These are phyloP conservation scores for Penicillium occitanis DNA, from an alignment of 2,329 filamentous ascomycete genomes.

Conservation along the genomic window DNA sequence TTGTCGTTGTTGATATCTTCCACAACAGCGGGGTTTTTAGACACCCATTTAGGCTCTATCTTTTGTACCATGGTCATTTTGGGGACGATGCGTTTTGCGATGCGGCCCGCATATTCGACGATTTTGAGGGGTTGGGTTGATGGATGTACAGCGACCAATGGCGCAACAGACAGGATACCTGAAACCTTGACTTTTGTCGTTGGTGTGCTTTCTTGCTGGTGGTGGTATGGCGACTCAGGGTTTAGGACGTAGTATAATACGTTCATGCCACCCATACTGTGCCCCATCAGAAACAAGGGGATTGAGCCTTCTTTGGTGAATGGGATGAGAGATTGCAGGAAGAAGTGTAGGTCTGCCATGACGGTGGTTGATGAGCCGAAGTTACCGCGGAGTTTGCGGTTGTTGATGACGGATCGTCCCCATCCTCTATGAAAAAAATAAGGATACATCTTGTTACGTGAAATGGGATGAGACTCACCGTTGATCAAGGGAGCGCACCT, in stretches of 20 bases:
- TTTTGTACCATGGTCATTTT: slow-evolving; percentile 18
- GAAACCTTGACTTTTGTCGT: slow-evolving; percentile 10
- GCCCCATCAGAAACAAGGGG: slow-evolving; percentile 77
- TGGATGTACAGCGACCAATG: slow-evolving; percentile 75
- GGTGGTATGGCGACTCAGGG: slow-evolving; percentile 30
- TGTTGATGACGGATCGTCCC: slow-evolving; percentile 67
- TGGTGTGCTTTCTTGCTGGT: slow-evolving; percentile 11
- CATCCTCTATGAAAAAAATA: slow-evolving; percentile 58
- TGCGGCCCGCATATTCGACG: slow-evolving; percentile 12
- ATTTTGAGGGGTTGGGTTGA: slow-evolving; percentile 54
- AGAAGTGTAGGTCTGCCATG: slow-evolving; percentile 73
- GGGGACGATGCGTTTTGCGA: slow-evolving; percentile 11
- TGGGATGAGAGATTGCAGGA: slow-evolving; percentile 63
- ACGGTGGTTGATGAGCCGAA: slow-evolving; percentile 73
- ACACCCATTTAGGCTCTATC: slow-evolving; percentile 44
- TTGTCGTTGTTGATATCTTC: slow-evolving; percentile 11
- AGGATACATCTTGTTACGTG: background rate
- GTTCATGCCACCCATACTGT: slow-evolving; percentile 87
- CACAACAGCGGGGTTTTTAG: slow-evolving; percentile 49
- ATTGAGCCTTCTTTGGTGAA: slow-evolving; percentile 34
- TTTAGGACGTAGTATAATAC: slow-evolving; percentile 60
- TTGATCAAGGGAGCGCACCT: slow-evolving; percentile 78
- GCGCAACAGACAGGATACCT: slow-evolving; percentile 68
- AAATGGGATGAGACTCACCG: slow-evolving; percentile 40
- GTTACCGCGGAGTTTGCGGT: slow-evolving; percentile 62